Evolutionary conservation across 768 basidiomycete genomes (phyloP), one percentile per base, ranked within the genome.

Genomic region (Mycena metata): DNA sequence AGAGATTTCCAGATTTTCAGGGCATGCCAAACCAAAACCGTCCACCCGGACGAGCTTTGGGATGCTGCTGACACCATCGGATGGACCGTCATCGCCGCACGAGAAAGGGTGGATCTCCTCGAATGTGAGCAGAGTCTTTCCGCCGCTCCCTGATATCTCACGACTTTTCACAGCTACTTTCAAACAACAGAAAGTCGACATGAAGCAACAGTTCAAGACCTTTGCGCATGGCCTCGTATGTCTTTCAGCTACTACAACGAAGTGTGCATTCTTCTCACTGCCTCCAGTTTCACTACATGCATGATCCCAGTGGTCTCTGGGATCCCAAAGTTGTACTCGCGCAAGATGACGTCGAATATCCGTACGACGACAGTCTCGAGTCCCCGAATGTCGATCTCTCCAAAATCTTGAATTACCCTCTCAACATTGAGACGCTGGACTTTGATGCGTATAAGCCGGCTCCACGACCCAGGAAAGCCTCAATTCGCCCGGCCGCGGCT

Each of bases 1-100:
- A 75, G 79, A 35, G 58, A 83, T 71, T 70, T 80, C 33, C 72
- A 78, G 45, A 77, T 80, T 26, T 70, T 83, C 41, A 72, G 74
- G 23, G 60, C 79, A 7, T 75, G 75, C 8, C 69, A 70, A 24
- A 76, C 45, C 13, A 70, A 70, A 3, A 60, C 79, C 3, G 45
- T 81, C 0, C 70, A 80, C n/a, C 68, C 71, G 10, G 72, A 76
- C 55, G 78, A 80, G 36, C 57, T 80, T 3, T 68, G 46, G 64
- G 78, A 78, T 23, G 57, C 74, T 7, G 61, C 54, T 1, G 69
- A 73, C 36, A 76, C 74, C 0, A 51, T 78, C 19, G 42, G 42
- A 12, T 74, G 68, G 59, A 66, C 75, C 5, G 54, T 74, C 12
- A 54, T 45, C 11, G 75, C 75, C 8, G 75, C 74, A 15, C 41